Evolutionary conservation across 176 grass and related monocot species (phyloP).

Genomic region (Carex pumila): DNA sequence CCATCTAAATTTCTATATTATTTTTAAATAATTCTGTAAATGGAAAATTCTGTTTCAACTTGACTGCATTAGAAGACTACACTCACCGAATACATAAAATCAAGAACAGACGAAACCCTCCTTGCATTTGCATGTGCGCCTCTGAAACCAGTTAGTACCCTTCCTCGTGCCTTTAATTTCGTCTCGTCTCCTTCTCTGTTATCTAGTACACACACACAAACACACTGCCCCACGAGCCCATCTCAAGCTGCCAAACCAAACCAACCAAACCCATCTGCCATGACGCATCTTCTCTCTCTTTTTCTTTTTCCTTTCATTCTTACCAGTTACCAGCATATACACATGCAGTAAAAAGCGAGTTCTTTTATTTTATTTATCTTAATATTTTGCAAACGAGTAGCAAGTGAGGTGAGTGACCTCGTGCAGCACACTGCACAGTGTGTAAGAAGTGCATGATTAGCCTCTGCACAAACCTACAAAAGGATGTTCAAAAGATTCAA

Average conservation of each 20-base stretch:
- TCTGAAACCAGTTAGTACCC: slow-evolving; percentile 15
- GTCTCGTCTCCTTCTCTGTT: slow-evolving; percentile 5
- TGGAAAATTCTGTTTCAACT: no score
- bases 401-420: neutral
- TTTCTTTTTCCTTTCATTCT: neutral
- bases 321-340: neutral
- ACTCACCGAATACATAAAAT: neutral
- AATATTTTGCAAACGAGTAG: no score
- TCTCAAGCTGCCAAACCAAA: neutral
- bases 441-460: slow-evolving; percentile 19
- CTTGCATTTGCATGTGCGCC: slow-evolving; percentile 1
- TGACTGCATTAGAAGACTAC: neutral
- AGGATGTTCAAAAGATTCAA: slow-evolving; percentile 5
- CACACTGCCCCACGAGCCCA: slow-evolving; percentile 16
- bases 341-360: slow-evolving; percentile 7
- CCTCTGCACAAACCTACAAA: neutral
- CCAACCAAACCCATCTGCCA: neutral
- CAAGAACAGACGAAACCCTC: neutral
- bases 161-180: slow-evolving; percentile 4
- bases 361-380: no score
- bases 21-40: no score
- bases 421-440: neutral
- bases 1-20: no score
- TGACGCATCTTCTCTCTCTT: neutral
- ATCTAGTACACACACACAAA: neutral